Conservation (phyloP, 352 stramenopile species). For the Phytophthora sp. region DNA sequence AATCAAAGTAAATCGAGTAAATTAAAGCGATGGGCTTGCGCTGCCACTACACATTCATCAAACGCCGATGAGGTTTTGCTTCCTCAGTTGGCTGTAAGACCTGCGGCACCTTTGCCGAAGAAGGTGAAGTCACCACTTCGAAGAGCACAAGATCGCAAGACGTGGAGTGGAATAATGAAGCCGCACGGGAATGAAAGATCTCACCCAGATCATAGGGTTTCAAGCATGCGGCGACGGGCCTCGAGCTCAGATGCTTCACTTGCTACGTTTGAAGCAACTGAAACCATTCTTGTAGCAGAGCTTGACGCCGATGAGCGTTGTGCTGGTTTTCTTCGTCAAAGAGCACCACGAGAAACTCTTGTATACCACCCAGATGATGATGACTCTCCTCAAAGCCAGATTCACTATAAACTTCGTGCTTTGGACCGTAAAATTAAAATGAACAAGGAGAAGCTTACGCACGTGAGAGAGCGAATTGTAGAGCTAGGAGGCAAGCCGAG, state of each 20-base stretch:
- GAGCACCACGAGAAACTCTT: slow-evolving; percentile 5
- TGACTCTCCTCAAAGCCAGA: slow-evolving; percentile 11
- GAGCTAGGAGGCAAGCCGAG: slow-evolving; percentile 17
- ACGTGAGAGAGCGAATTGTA: slow-evolving; percentile 36
- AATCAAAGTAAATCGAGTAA: not conserved
- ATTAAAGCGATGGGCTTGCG: not conserved
- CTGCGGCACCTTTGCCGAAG: not conserved
- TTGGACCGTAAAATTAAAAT: slow-evolving; percentile 43
- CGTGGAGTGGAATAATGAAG: slow-evolving; percentile 12
- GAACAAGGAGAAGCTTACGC: slow-evolving; percentile 48
- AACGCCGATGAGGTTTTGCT: slow-evolving; percentile 2
- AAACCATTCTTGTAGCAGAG: slow-evolving; percentile 46
- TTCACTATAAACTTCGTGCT: slow-evolving; percentile 32
- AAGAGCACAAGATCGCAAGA: slow-evolving; percentile 3
- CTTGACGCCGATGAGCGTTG: slow-evolving; percentile 48
- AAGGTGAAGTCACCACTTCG: slow-evolving; percentile 1
- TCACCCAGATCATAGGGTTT: not conserved
- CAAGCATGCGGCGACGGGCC: slow-evolving; percentile 1
- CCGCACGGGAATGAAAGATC: not conserved
- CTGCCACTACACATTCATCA: not conserved
- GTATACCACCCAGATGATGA: not conserved
- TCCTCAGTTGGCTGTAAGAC: slow-evolving; percentile 1
- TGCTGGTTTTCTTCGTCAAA: slow-evolving; percentile 33
- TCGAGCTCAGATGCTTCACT: slow-evolving; percentile 22
- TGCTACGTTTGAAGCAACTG: slow-evolving; percentile 35